These are phyloP conservation scores for Geotrichum candidum DNA, from an alignment of 1,139 yeast species.

Conservation along the genomic window DNA sequence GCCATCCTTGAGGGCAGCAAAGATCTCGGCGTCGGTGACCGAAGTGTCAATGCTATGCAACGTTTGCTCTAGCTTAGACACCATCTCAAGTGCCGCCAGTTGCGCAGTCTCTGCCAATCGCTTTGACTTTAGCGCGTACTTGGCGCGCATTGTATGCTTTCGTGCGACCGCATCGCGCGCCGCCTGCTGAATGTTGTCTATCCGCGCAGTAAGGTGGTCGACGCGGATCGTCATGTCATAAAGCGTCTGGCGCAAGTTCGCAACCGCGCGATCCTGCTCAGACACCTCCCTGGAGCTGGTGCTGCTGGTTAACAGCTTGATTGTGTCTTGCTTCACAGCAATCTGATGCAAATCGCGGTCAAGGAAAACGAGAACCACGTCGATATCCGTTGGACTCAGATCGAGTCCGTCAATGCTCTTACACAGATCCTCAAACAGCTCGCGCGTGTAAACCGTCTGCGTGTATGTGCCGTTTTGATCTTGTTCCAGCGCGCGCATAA, in stretches of 20 bases:
- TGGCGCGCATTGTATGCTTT: conserved; percentile 27
- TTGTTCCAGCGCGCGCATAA: conserved; percentile 17
- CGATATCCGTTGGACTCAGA: conserved; percentile 23
- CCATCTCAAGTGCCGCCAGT: conserved; percentile 27
- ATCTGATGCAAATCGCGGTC: conserved; percentile 26
- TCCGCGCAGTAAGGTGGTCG: conserved; percentile 24
- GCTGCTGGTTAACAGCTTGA: conserved; percentile 21
- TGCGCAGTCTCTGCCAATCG: conserved; percentile 29
- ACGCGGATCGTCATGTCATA: conserved; percentile 27
- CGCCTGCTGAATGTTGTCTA: conserved; percentile 21
- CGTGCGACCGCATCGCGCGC: conserved; percentile 28
- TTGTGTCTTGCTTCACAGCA: conserved; percentile 21
- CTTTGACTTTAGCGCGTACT: conserved; percentile 28
- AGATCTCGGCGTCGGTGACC: conserved; percentile 25
- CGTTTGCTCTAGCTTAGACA: conserved; percentile 33
- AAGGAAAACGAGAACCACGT: conserved; percentile 28
- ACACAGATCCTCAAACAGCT: conserved; percentile 19
- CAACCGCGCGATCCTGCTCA: conserved; percentile 33
- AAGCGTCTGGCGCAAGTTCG: conserved; percentile 28
- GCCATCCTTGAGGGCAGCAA: conserved; percentile 32
- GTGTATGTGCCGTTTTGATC: conserved; percentile 23
- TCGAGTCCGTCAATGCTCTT: neutral
- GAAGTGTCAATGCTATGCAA: conserved; percentile 30
- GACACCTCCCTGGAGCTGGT: conserved; percentile 18
- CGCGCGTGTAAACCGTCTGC: conserved; percentile 25